Evolutionary conservation across 768 basidiomycete species (phyloP).

Genomic region (Suillus tomentosus): DNA sequence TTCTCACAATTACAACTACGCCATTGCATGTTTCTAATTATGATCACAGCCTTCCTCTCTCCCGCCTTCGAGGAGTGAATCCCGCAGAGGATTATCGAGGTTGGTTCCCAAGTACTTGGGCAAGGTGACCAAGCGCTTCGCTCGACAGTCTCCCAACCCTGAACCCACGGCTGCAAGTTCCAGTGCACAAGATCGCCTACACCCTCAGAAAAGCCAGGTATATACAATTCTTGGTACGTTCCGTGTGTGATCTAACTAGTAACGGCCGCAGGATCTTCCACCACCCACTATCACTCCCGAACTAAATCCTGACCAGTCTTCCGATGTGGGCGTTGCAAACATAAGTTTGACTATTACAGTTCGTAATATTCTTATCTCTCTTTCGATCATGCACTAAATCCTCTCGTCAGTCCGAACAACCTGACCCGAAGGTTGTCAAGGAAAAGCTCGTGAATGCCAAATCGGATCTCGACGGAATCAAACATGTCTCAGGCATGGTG

Average conservation of each 20-base stretch:
- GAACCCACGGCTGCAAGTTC: too few species aligned
- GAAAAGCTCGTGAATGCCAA: not conserved
- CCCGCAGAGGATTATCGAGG: too few species aligned
- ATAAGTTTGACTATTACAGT: not conserved
- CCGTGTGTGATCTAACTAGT: too few species aligned
- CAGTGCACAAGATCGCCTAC: not conserved
- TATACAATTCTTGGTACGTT: too few species aligned
- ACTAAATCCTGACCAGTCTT: not conserved
- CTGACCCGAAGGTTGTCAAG: not conserved
- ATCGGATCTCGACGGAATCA: not conserved
- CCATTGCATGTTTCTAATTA: not conserved
- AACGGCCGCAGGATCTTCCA: not conserved
- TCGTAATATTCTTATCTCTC: not conserved
- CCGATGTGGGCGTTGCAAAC: too few species aligned
- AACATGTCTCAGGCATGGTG: not conserved
- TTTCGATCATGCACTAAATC: not conserved
- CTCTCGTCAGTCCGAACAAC: not conserved
- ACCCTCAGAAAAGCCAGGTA: not conserved
- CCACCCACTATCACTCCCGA: not conserved
- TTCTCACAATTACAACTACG: too few species aligned
- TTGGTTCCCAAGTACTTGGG: too few species aligned
- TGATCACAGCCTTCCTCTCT: too few species aligned
- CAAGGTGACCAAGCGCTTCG: not conserved
- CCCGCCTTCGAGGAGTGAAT: too few species aligned
- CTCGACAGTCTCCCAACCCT: not conserved